Base-by-base conservation (phyloP, 768 basidiomycete species). In the Amanita polypyramis region DNA sequence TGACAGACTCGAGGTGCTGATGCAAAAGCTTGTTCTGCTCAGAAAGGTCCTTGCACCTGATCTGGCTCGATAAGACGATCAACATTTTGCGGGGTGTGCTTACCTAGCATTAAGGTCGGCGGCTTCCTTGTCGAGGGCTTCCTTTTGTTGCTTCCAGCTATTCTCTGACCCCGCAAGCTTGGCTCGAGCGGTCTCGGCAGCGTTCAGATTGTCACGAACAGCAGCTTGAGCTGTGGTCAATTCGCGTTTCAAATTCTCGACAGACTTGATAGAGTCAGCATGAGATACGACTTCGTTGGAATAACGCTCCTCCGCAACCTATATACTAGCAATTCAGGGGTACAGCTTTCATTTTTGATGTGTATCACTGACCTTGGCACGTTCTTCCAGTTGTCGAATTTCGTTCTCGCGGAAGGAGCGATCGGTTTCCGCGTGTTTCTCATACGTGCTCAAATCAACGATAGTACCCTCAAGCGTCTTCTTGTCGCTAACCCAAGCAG, bases 1-100 rank as follows among this genome's bases (percentile, higher is more conserved):
- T 90, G 54, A 92, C 83, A 12, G 80, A 80, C 56, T 92, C 91
- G 5, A 94, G 76, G 56, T 93, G 90, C 54, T 84, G 76, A 57
- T 90, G 88, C 10, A 94, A 72, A 8, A 85, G 70, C 0, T 72
- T 60, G 57, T 93, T 94, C 58, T 93, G 91, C 25, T 79, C 68
- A 1, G 73, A 70, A 12, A 94, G 70, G 54, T 90, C 89, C 57
- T 81, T 77, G 61, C 70, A 80, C 10, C 91, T 91, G 35, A 41
- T 39, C 41, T 14, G 19, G 25, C 15, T 23, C 12, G 45, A 45
- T 19, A 50, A 12, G 30, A 14, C 8, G 35, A 5, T 34, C 14
- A 23, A 44, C 17, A 30, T 43, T 30, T 10, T 4, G n/a, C 4
- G 41, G 12, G 38, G 6, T 47, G 47, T 45, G 42, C 73, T 47